Evolutionary conservation across 441 rosid species (phyloP).

Genomic region (Gossypium aridum): DNA sequence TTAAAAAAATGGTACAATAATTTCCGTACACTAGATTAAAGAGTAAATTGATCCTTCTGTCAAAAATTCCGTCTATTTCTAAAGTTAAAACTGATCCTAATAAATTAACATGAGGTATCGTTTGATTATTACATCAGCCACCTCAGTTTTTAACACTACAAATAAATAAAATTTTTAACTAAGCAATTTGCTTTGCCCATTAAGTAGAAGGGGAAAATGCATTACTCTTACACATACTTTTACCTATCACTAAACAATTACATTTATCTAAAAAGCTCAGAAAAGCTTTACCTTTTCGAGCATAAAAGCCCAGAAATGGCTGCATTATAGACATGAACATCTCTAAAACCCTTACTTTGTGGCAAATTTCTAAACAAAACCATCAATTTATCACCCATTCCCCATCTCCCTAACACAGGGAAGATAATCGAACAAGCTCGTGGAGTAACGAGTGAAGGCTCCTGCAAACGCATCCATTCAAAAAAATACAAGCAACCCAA

Average conservation of each 20-base stretch:
- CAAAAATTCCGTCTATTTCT: too few species aligned
- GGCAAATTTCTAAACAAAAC: constrained; percentile 59
- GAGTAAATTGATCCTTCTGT: too few species aligned
- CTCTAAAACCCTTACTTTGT: constrained; percentile 42
- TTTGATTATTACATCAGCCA: too few species aligned
- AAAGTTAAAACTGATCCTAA: too few species aligned
- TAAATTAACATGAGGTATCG: too few species aligned
- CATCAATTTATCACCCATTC: constrained; percentile 57
- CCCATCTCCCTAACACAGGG: constrained; percentile 54
- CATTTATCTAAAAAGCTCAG: background rate
- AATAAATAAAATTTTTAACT: too few species aligned
- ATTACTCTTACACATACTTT: too few species aligned
- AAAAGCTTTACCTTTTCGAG: constrained; percentile 45
- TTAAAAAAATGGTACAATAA: too few species aligned
- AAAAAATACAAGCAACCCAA: constrained; percentile 53
- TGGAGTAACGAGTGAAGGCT: constrained; percentile 55
- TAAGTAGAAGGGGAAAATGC: too few species aligned
- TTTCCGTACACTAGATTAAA: too few species aligned
- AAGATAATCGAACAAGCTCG: constrained; percentile 68
- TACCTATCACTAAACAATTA: background rate
- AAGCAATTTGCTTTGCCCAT: too few species aligned
- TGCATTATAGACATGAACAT: constrained; percentile 70
- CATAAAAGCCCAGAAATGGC: constrained; percentile 61
- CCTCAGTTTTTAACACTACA: too few species aligned
- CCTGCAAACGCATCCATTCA: constrained; percentile 85